Base-by-base conservation (phyloP, 2,329 filamentous ascomycete species). In the Ophiosphaerella herpotricha region DNA sequence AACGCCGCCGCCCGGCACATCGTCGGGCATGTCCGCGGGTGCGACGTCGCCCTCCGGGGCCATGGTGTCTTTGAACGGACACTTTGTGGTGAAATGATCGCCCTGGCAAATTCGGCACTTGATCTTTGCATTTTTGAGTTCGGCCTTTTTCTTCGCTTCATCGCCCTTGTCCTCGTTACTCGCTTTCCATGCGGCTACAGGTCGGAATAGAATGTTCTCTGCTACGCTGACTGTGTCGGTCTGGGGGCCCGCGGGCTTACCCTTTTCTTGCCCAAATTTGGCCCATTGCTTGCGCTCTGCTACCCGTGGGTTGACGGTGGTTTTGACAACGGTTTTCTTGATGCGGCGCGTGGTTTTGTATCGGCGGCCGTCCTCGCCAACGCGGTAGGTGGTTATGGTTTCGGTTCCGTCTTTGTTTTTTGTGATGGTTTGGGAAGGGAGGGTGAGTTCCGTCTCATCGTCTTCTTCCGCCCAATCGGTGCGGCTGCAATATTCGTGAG, bases 11-110 rank as follows among this genome's bases (percentile, higher is more conserved):
- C 62, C 63, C 42, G 75, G 75, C 40, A 74, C 80, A 21, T 77
- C 80, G 41, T 74, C 76, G 24, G 76, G 80, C 38, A 72, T 76
- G 32, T 70, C 68, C 38, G 81, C 82, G 21, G 75, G 75, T 18
- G 72, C 71, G 34, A 71, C 72, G 57, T 77, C 78, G 58, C 78
- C 77, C 54, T 92, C 85, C 33, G 90, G 94, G 32, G 93, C 91
- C 91, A 99, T 97, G 67, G 93, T 99, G 75, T 97, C 94, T 82
- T 97, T 99, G 87, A 96, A 99, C 32, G 94, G 94, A 85, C 94
- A 99, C 75, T 94, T 88, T 63, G 93, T 93, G 36, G 94, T 99
- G 83, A 97, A 99, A 85, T 99, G 94, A 82, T 99, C 94, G 73
- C 93, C 94, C 74, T 87, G 90, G 81, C 94, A 99, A 74, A 99